Conservation (phyloP, 495 filamentous ascomycete genomes). For the Podospora fimiseda region DNA sequence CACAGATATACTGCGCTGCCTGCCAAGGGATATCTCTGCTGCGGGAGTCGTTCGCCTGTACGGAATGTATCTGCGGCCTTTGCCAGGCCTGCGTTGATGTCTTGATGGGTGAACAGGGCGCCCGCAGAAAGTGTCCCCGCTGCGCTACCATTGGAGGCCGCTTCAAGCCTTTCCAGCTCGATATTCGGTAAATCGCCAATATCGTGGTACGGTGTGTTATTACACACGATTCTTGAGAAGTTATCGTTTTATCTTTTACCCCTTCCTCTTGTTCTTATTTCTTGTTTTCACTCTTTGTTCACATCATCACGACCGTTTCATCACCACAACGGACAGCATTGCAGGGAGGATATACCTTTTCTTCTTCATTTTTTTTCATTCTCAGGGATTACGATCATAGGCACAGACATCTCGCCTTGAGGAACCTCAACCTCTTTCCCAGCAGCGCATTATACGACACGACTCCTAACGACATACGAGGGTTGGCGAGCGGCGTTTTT, state of each 20-base stretch:
- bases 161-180: constrained; percentile 63
- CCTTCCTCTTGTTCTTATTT: not conserved
- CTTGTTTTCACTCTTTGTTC: not conserved
- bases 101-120: constrained; percentile 58
- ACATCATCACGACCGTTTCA: not conserved
- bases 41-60: constrained; percentile 81
- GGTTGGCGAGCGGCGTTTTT: not conserved
- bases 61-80: constrained; percentile 87
- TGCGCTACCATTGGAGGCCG: constrained; percentile 61
- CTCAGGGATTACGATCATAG: too few relatives aligned
- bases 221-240: too few relatives aligned
- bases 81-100: constrained; percentile 80
- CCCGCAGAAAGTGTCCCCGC: constrained; percentile 55
- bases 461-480: not conserved
- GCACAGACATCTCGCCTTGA: too few relatives aligned
- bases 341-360: not conserved
- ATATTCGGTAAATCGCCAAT: constrained; percentile 43
- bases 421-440: too few relatives aligned
- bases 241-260: not conserved
- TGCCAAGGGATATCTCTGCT: constrained; percentile 69
- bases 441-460: not conserved
- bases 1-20: constrained; percentile 83
- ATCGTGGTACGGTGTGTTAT: too few relatives aligned
- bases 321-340: not conserved
- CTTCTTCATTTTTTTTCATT: not conserved